Conservation (phyloP, 179 eudicot genomes). For the Pouteria campechiana region DNA sequence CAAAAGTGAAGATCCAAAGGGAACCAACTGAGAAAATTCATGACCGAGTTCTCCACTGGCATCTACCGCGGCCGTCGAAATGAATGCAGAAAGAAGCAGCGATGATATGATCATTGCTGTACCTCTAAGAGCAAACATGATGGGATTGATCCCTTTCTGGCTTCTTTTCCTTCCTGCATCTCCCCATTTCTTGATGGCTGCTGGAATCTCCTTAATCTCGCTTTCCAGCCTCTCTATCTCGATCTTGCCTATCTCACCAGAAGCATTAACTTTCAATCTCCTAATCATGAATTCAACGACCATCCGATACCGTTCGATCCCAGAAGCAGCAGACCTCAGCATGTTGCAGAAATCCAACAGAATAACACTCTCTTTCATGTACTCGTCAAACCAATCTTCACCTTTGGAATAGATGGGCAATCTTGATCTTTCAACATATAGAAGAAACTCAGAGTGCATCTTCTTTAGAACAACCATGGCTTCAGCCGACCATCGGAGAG, state of each 20-base stretch:
- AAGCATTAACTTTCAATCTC: conserved; percentile 6
- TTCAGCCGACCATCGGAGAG: conserved; percentile 29
- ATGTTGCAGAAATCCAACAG: conserved; percentile 30
- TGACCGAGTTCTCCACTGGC: too few relatives aligned
- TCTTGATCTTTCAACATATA: conserved; percentile 7
- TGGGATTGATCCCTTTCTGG: background rate
- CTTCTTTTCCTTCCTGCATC: conserved; percentile 9
- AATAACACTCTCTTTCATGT: conserved; percentile 21
- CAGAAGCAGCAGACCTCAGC: conserved; percentile 16
- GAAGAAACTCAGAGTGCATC: conserved; percentile 22
- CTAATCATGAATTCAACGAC: conserved; percentile 15
- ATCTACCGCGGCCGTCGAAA: too few relatives aligned
- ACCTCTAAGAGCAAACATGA: too few relatives aligned
- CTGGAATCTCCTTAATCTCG: conserved; percentile 8
- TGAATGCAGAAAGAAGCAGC: too few relatives aligned
- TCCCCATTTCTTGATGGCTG: conserved; percentile 13
- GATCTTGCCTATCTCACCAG: conserved; percentile 2
- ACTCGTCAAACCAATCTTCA: conserved; percentile 15
- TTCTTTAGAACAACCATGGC: conserved; percentile 23
- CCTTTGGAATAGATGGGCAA: conserved; percentile 10
- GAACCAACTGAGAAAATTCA: too few relatives aligned
- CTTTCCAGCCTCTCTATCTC: conserved; percentile 13
- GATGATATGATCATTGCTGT: conserved; percentile 9
- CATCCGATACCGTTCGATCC: conserved; percentile 16
- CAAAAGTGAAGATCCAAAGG: conserved; percentile 12